Percentiles rank a stretch among this genome's conserved stretches.
Conservation (phyloP, 2,329 filamentous ascomycete genomes). For the Thermoascus crustaceus region DNA sequence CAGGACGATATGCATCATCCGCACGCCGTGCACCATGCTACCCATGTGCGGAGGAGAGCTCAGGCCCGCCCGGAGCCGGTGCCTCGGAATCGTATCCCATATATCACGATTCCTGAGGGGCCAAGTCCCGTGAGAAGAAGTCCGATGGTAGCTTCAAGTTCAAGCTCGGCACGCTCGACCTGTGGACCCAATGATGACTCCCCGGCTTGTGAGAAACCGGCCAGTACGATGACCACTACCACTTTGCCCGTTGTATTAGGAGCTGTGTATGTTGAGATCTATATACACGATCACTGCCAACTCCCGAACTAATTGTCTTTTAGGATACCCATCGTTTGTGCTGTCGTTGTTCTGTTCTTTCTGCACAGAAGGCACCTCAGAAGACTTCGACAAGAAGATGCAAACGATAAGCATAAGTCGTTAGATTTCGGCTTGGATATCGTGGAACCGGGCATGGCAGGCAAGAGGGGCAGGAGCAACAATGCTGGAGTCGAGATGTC, state of each 20-base stretch:
- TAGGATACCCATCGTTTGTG: slow-evolving; percentile 68
- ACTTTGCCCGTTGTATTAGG: slow-evolving; percentile 61
- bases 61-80: slow-evolving; percentile 18
- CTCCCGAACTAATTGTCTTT: slow-evolving; percentile 15
- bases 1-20: slow-evolving; percentile 17
- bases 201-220: slow-evolving; percentile 51
- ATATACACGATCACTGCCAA: background rate
- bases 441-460: slow-evolving; percentile 27
- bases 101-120: slow-evolving; percentile 12
- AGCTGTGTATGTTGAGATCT: slow-evolving; percentile 53
- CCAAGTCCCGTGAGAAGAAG: slow-evolving; percentile 23
- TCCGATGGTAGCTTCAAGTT: slow-evolving; percentile 13
- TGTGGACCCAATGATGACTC: slow-evolving; percentile 19
- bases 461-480: slow-evolving; percentile 38
- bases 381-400: slow-evolving; percentile 68
- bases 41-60: slow-evolving; percentile 15
- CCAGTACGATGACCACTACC: slow-evolving; percentile 44
- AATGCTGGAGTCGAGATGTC: slow-evolving; percentile 45
- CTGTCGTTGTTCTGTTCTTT: slow-evolving; percentile 60
- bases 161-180: slow-evolving; percentile 8
- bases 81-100: slow-evolving; percentile 17
- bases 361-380: slow-evolving; percentile 71
- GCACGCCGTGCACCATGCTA: slow-evolving; percentile 19
- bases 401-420: slow-evolving; percentile 77
- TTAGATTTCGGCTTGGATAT: slow-evolving; percentile 82